Base-by-base conservation (phyloP, 805 yeast species). In the Starmera pachycereana region DNA sequence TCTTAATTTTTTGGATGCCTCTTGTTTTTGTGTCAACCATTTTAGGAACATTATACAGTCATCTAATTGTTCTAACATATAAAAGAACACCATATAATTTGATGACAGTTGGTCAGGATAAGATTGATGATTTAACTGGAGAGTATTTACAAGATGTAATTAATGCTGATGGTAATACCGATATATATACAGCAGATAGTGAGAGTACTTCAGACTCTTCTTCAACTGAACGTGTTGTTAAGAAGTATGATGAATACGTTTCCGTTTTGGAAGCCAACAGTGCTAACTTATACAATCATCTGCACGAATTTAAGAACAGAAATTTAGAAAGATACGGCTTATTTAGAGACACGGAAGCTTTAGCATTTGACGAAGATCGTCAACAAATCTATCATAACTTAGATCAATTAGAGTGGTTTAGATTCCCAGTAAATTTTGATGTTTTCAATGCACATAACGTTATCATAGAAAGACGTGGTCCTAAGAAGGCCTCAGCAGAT, bases 361-460 rank as follows among this genome's bases (percentile, higher is more conserved):
- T 67, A 29, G 61, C 68, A 7, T 46, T 72, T 41, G 66, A 61
- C 41, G 42, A 56, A 1, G 61, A 63, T 11, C 55, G 76, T 44
- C 42, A 41, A 33, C 48, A 49, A 12, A 78, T 81, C 32, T 55
- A 74, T 29, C 54, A 66, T 2, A 72, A 74, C 45, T 63, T 89
- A 53, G 83, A 85, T 57, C 50, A 58, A 16, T 56, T 90, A 19
- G 67, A 71, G 3, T 89, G 96, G 96, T 64, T 74, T 37, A 86
- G 89, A 54, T 71, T 84, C 34, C 83, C 92, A 0, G 79, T 81
- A 2, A 76, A 74, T 48, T 67, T 89, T 36, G 79, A 77, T 45
- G 71, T 81, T 13, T 65, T 81, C 52, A 87, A 88, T 57, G 78
- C 97, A 0, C 97, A 89, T 54, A 95, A 83, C 43, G 84, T 83